These are phyloP conservation scores for Pilobolus umbonatus DNA, from an alignment of 192 early-diverging fungal species.

Conservation along the genomic window DNA sequence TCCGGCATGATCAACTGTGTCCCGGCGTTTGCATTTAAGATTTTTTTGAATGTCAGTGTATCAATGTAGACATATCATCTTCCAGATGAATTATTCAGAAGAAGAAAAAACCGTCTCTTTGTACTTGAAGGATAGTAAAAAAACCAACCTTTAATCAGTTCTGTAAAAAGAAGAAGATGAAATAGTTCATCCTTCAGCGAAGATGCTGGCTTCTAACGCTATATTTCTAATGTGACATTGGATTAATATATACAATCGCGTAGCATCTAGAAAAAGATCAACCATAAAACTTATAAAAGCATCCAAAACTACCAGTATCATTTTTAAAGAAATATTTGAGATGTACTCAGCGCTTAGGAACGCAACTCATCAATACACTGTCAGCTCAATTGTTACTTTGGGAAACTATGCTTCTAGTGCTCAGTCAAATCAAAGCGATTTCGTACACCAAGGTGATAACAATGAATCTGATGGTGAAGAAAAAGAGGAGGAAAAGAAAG, in stretches of 20 bases:
- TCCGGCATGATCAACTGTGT: too few relatives aligned
- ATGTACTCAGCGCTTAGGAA: conserved; percentile 9
- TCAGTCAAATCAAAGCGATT: conserved; percentile 12
- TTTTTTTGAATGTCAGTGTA: neutral
- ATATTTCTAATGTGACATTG: conserved; percentile 8
- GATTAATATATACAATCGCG: conserved; percentile 10
- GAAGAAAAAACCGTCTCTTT: conserved; percentile 13
- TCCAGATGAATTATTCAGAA: conserved; percentile 10
- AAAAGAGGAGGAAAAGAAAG: conserved; percentile 7
- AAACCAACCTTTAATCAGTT: conserved; percentile 12
- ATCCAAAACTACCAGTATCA: conserved; percentile 7
- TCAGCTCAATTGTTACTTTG: conserved; percentile 7
- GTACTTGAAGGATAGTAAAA: neutral
- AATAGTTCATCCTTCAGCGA: conserved; percentile 6
- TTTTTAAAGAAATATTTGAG: conserved; percentile 11
- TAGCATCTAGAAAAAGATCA: conserved; percentile 10
- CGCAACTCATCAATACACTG: conserved; percentile 9
- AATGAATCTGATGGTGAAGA: conserved; percentile 11
- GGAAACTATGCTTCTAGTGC: conserved; percentile 7
- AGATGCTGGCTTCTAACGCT: conserved; percentile 11
- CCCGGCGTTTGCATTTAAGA: neutral
- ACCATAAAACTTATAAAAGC: conserved; percentile 10
- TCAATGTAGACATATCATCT: conserved; percentile 1
- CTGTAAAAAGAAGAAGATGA: conserved; percentile 8
- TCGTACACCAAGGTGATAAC: conserved; percentile 6